Evolutionary conservation across 2,329 filamentous ascomycete genomes (phyloP).

Genomic region (Huntiella decipiens): DNA sequence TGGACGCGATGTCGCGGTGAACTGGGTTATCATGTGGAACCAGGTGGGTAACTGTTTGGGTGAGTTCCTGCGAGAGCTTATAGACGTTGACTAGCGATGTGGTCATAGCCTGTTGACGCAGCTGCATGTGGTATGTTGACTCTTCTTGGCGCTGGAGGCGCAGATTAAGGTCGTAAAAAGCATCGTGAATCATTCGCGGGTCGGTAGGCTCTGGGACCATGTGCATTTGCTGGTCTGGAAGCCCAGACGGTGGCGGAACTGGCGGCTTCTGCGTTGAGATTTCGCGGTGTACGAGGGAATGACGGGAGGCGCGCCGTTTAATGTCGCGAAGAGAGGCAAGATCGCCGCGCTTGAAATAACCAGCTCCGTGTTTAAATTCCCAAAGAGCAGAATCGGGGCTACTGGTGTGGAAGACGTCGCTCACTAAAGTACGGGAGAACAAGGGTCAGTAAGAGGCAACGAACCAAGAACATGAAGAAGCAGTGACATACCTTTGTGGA

Average conservation of each 20-base stretch:
- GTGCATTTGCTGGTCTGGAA: constrained; percentile 66
- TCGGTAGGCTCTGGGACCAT: constrained; percentile 47
- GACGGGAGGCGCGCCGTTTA: constrained; percentile 80
- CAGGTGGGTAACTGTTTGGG: constrained; percentile 52
- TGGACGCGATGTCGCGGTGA: constrained; percentile 50
- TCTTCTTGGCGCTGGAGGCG: constrained; percentile 72
- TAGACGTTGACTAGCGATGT: constrained; percentile 55
- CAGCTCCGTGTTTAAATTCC: constrained; percentile 98
- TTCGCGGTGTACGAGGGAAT: constrained; percentile 82
- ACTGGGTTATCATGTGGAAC: constrained; percentile 59
- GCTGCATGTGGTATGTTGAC: constrained; percentile 55
- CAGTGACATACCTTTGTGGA: constrained; percentile 64
- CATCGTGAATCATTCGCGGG: constrained; percentile 60
- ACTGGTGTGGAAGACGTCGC: constrained; percentile 92
- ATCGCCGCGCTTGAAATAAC: constrained; percentile 91
- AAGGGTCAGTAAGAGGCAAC: not conserved
- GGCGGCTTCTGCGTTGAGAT: constrained; percentile 49
- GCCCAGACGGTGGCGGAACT: constrained; percentile 34
- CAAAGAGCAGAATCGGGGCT: constrained; percentile 85
- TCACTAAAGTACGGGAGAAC: constrained; percentile 38
- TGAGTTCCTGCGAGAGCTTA: constrained; percentile 71
- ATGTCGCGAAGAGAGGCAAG: constrained; percentile 83
- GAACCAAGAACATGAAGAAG: not conserved
- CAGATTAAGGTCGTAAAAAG: constrained; percentile 58
- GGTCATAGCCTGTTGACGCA: constrained; percentile 63